Conservation (phyloP, 768 basidiomycete genomes). For the Russula sp. region DNA sequence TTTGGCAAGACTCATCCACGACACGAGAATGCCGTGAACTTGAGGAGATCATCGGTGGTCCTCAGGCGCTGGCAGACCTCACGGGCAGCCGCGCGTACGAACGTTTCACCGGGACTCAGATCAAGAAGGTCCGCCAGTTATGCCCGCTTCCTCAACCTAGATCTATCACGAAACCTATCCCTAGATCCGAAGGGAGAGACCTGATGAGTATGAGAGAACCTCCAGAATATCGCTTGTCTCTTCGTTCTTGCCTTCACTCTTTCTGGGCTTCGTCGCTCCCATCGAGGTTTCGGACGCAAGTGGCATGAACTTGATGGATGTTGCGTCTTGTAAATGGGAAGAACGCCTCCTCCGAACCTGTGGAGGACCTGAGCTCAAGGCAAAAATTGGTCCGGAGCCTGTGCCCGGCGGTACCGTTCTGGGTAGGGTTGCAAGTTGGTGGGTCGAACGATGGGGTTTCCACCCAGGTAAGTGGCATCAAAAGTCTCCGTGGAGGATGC, state of each 20-base stretch:
- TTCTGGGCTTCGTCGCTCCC: slow-evolving; percentile 69
- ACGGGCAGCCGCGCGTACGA: slow-evolving; percentile 84
- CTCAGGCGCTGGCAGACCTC: slow-evolving; percentile 63
- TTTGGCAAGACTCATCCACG: slow-evolving; percentile 91
- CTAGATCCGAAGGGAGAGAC: slow-evolving; percentile 52
- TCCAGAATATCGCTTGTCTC: slow-evolving; percentile 72
- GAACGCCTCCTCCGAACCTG: slow-evolving; percentile 57
- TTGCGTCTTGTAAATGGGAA: slow-evolving; percentile 70
- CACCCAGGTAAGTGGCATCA: slow-evolving; percentile 41
- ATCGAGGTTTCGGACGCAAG: slow-evolving; percentile 87
- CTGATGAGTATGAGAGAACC: slow-evolving; percentile 52
- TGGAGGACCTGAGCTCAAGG: slow-evolving; percentile 58
- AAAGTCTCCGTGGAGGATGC: neutral
- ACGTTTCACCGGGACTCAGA: slow-evolving; percentile 84
- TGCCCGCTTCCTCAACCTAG: neutral
- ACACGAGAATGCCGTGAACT: slow-evolving; percentile 64
- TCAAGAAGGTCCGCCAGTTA: slow-evolving; percentile 52
- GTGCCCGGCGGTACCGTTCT: slow-evolving; percentile 63
- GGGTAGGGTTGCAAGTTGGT: slow-evolving; percentile 63
- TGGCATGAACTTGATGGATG: slow-evolving; percentile 86
- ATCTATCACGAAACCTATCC: neutral
- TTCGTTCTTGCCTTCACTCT: slow-evolving; percentile 78
- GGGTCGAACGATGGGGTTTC: slow-evolving; percentile 72
- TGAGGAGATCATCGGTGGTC: slow-evolving; percentile 61
- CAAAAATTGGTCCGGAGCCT: slow-evolving; percentile 72